Conservation (phyloP, 2,329 filamentous ascomycete genomes). For the Nemania diffusa region DNA sequence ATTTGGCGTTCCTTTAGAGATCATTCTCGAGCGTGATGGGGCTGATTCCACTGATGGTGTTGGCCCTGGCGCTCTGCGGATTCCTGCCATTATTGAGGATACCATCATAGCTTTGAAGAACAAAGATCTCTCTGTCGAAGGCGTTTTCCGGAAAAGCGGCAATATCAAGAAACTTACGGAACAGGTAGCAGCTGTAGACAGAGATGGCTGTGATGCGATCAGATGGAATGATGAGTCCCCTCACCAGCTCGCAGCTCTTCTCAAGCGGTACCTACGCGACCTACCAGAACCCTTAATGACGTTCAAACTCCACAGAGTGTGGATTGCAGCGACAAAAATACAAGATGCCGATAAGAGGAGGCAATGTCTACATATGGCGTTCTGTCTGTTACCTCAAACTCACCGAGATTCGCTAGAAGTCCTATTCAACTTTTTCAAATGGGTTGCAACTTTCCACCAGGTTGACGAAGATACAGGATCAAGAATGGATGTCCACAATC, state of each 20-base stretch:
- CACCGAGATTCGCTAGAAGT: slow-evolving; percentile 96
- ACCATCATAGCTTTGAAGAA: slow-evolving; percentile 94
- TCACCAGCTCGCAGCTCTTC: slow-evolving; percentile 89
- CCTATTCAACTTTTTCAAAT: slow-evolving; percentile 94
- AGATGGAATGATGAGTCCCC: slow-evolving; percentile 90
- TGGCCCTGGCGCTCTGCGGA: slow-evolving; percentile 87
- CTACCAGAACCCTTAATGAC: slow-evolving; percentile 95
- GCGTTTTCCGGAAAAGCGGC: slow-evolving; percentile 98
- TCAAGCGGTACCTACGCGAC: slow-evolving; percentile 95
- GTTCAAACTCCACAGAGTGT: slow-evolving; percentile 91
- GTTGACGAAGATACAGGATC: slow-evolving; percentile 96
- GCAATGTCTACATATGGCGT: slow-evolving; percentile 87
- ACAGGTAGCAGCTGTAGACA: slow-evolving; percentile 85
- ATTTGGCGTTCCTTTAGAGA: slow-evolving; percentile 88
- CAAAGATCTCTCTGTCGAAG: slow-evolving; percentile 99
- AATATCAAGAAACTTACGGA: slow-evolving; percentile 96
- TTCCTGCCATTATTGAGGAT: slow-evolving; percentile 95
- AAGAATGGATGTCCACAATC: slow-evolving; percentile 98
- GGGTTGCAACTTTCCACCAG: slow-evolving; percentile 96
- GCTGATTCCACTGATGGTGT: slow-evolving; percentile 98
- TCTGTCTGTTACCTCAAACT: slow-evolving; percentile 90
- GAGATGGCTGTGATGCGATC: slow-evolving; percentile 83
- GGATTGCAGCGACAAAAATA: slow-evolving; percentile 90
- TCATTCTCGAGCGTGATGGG: slow-evolving; percentile 90
- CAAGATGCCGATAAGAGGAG: slow-evolving; percentile 82